Percentiles rank a stretch among this genome's conserved stretches.
These are phyloP conservation scores for Chrysanthemum seticuspe DNA, from an alignment of 129 eudicot species.

Conservation along the genomic window DNA sequence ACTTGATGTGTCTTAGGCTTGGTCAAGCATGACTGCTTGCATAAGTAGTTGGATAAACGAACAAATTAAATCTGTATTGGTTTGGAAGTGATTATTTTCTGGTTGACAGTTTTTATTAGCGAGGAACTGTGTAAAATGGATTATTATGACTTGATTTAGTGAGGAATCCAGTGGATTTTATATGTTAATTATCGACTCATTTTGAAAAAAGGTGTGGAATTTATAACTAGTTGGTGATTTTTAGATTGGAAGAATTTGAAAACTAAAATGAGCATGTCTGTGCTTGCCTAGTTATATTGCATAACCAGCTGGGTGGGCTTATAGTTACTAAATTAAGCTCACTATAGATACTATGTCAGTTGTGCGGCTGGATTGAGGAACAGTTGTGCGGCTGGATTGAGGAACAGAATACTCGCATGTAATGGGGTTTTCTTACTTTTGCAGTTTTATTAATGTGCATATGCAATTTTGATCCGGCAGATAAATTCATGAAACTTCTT, in stretches of 20 bases:
- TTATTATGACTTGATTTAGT: conserved; percentile 6
- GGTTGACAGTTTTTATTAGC: neutral
- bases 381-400: neutral
- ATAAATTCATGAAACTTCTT: conserved; percentile 11
- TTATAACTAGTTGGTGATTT: conserved; percentile 5
- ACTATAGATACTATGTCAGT: no score
- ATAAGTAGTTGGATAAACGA: conserved; percentile 11
- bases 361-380: no score
- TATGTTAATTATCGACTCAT: neutral
- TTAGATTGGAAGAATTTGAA: no score
- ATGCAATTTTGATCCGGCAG: neutral
- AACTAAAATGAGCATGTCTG: no score
- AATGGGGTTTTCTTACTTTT: neutral
- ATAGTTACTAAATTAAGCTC: no score
- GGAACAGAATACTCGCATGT: conserved; percentile 1
- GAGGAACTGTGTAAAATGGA: neutral
- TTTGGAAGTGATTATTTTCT: conserved; percentile 20
- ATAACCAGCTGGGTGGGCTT: no score
- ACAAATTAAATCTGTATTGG: conserved; percentile 1
- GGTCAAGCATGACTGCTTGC: conserved; percentile 20
- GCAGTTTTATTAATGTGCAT: neutral
- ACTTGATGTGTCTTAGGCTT: conserved; percentile 20
- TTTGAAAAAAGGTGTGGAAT: neutral
- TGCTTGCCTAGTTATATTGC: no score
- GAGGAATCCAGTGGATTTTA: neutral